Percentiles rank a stretch among this genome's conserved stretches.
Conservation (phyloP, 768 basidiomycete genomes). For the Leccinum incarnatum region DNA sequence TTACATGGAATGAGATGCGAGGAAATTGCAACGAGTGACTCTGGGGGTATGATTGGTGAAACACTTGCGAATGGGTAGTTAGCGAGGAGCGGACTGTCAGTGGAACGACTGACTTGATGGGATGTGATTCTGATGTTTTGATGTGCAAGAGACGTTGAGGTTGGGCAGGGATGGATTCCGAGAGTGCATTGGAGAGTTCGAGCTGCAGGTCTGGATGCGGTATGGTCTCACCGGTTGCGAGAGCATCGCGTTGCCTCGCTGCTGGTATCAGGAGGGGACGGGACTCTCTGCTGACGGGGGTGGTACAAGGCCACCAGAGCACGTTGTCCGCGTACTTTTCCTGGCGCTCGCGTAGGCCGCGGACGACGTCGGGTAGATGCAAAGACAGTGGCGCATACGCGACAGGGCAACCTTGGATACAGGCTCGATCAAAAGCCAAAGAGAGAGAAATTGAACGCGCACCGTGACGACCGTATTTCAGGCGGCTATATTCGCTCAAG, state of each 20-base stretch:
- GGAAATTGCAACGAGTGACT: conserved; percentile 43
- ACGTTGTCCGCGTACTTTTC: conserved; percentile 32
- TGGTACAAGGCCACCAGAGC: conserved; percentile 50
- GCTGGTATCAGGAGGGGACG: conserved; percentile 19
- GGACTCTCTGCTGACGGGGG: neutral
- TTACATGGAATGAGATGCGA: conserved; percentile 29
- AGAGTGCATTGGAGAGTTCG: conserved; percentile 54
- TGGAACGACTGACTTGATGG: conserved; percentile 65
- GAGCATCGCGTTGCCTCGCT: conserved; percentile 24
- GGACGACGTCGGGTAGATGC: conserved; percentile 56
- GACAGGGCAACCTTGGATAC: conserved; percentile 49
- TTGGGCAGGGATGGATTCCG: conserved; percentile 35
- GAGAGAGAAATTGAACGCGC: neutral
- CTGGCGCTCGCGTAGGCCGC: conserved; percentile 53
- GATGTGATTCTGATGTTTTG: conserved; percentile 79
- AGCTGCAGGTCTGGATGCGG: conserved; percentile 37
- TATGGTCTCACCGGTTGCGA: conserved; percentile 14
- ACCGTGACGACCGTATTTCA: conserved; percentile 59
- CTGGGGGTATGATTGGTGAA: conserved; percentile 55
- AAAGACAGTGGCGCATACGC: conserved; percentile 63
- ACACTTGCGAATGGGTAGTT: conserved; percentile 34
- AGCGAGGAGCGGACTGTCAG: neutral
- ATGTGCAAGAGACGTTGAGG: conserved; percentile 23
- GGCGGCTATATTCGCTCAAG: conserved; percentile 62
- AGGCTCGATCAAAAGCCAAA: neutral